Percentiles rank a stretch among this genome's conserved stretches.
Evolutionary conservation across 495 filamentous ascomycete genomes (phyloP).

Genomic region (Chlorociboria aeruginascens): DNA sequence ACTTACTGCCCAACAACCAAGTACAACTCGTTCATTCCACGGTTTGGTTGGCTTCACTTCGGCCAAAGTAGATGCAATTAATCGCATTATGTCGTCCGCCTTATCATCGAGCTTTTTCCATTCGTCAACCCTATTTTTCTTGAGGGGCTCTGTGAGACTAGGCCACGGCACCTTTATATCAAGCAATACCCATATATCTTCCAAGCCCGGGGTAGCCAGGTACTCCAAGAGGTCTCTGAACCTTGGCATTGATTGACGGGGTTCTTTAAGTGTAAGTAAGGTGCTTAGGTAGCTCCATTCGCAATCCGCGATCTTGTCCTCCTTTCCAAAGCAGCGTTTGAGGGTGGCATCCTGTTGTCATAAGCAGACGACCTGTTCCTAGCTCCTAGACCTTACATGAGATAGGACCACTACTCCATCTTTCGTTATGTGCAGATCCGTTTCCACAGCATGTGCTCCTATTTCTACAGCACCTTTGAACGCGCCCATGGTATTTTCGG

Average conservation of each 20-base stretch:
- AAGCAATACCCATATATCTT: slow-evolving; percentile 68
- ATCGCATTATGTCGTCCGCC: slow-evolving; percentile 51
- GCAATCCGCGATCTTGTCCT: slow-evolving; percentile 59
- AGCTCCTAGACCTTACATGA: slow-evolving; percentile 44
- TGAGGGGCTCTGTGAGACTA: too few relatives aligned
- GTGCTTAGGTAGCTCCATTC: slow-evolving; percentile 60
- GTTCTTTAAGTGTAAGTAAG: slow-evolving; percentile 52
- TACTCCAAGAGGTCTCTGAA: slow-evolving; percentile 67
- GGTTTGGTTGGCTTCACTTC: slow-evolving; percentile 35
- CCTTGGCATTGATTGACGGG: slow-evolving; percentile 59
- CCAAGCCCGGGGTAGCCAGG: slow-evolving; percentile 43
- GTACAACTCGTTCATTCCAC: slow-evolving; percentile 61
- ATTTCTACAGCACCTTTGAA: slow-evolving; percentile 60
- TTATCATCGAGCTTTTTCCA: slow-evolving; percentile 49
- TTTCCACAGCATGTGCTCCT: slow-evolving; percentile 75
- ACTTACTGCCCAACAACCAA: slow-evolving; percentile 70
- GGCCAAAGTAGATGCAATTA: slow-evolving; percentile 48
- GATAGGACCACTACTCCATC: slow-evolving; percentile 80
- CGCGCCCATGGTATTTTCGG: slow-evolving; percentile 77
- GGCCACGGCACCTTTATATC: slow-evolving; percentile 62
- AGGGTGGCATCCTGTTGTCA: slow-evolving; percentile 53
- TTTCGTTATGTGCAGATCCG: slow-evolving; percentile 70
- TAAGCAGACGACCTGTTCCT: slow-evolving; percentile 1
- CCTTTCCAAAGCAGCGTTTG: slow-evolving; percentile 66
- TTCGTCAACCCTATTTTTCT: not conserved